Conservation (phyloP, 108 stramenopile genomes). For the Ochromonas danica region DNA sequence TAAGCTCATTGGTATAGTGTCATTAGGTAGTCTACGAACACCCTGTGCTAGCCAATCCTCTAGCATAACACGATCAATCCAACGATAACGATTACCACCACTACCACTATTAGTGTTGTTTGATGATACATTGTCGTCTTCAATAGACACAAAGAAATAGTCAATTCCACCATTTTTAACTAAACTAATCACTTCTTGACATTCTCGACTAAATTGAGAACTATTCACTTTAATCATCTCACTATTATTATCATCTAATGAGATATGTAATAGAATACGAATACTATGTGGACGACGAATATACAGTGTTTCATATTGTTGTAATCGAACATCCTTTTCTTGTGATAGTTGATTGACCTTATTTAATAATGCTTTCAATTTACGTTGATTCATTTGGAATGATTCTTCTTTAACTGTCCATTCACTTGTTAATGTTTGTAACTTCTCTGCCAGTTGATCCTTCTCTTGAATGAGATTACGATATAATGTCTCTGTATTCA, state of each 20-base stretch:
- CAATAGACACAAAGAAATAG: too few relatives aligned
- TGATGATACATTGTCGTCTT: too few relatives aligned
- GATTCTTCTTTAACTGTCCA: background rate
- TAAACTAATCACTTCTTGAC: too few relatives aligned
- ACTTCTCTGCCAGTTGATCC: background rate
- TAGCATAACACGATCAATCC: background rate
- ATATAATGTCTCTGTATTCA: background rate
- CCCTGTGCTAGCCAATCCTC: background rate
- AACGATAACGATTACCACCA: too few relatives aligned
- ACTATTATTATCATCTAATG: background rate
- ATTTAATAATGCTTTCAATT: background rate
- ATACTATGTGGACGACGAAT: background rate
- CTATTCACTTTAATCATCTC: too few relatives aligned
- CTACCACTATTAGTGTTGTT: too few relatives aligned
- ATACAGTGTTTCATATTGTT: background rate
- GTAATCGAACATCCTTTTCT: constrained; percentile 19
- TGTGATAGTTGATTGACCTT: background rate
- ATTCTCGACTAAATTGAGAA: too few relatives aligned
- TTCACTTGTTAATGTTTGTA: constrained; percentile 5
- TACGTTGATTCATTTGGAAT: background rate
- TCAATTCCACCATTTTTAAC: too few relatives aligned
- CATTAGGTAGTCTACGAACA: too few relatives aligned
- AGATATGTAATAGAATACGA: background rate
- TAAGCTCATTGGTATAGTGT: background rate
- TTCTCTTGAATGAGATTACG: background rate